phyloP scores from a whole-genome alignment of 2,329 filamentous ascomycete genomes.

The Fusarium scirpi region DNA sequence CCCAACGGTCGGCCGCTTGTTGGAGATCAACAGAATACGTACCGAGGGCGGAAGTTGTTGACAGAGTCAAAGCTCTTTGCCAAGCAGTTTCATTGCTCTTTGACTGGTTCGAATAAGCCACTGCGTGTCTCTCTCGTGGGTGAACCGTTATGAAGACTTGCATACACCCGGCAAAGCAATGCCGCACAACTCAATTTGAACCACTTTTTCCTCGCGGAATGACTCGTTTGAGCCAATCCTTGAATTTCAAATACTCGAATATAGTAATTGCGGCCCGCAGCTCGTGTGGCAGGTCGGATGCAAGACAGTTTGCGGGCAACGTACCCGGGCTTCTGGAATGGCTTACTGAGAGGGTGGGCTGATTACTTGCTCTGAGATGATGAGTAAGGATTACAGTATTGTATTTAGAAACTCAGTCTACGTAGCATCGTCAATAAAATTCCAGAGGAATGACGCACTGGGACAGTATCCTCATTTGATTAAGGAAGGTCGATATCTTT shows the following conservation, averaged over 20 bases:
- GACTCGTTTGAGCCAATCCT: constrained; percentile 1
- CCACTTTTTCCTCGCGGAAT: neutral
- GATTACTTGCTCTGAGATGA: neutral
- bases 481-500: neutral
- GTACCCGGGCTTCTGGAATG: constrained; percentile 1
- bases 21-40: neutral
- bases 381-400: neutral
- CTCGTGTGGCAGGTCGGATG: neutral
- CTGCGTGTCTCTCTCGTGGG: neutral
- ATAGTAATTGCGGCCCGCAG: constrained; percentile 2
- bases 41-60: neutral
- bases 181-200: constrained; percentile 4
- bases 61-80: constrained; percentile 3
- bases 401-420: neutral
- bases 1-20: constrained; percentile 3
- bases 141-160: neutral
- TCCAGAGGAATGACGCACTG: neutral
- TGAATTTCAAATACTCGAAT: neutral
- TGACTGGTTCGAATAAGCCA: neutral
- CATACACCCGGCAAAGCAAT: neutral
- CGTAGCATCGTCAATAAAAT: neutral
- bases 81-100: neutral
- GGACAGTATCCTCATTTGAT: neutral
- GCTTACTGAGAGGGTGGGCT: constrained; percentile 3
- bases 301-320: neutral